A percentile compares a stretch with the other conserved stretches of the same genome.
Conservation (phyloP, 225 moss, liverwort and hornwort genomes). For the Marchantia paleacea region DNA sequence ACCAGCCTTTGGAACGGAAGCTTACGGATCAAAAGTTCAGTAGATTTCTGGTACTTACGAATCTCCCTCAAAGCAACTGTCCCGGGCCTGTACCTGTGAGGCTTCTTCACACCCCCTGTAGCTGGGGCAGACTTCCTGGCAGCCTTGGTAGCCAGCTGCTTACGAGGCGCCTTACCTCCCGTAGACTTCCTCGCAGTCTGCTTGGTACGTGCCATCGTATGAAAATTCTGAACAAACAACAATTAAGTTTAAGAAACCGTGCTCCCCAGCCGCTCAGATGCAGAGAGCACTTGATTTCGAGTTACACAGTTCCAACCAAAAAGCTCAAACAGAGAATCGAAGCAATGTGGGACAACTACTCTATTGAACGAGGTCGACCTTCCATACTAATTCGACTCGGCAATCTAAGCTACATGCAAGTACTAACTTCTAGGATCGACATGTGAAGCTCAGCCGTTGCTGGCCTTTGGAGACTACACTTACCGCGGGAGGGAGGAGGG, state of each 20-base stretch:
- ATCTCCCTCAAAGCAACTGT: constrained; percentile 27
- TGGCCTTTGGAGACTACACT: no score
- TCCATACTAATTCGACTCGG: no score
- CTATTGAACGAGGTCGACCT: no score
- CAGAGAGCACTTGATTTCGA: no score
- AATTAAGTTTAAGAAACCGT: not conserved
- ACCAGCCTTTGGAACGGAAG: constrained; percentile 25
- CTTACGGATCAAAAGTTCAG: constrained; percentile 28
- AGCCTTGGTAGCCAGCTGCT: constrained; percentile 36
- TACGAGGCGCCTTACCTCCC: constrained; percentile 35
- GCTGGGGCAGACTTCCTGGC: constrained; percentile 21
- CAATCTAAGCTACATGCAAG: no score
- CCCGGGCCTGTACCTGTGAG: constrained; percentile 24
- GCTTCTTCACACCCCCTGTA: constrained; percentile 22
- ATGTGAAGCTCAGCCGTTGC: no score
- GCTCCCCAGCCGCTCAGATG: no score
- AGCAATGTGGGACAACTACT: no score
- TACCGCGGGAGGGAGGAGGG: no score
- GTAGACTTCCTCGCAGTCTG: constrained; percentile 49
- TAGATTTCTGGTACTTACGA: constrained; percentile 30
- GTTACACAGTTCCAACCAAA: no score
- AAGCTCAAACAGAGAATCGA: no score
- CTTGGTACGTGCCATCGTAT: constrained; percentile 68
- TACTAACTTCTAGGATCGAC: no score
- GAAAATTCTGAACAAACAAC: not conserved